Percentiles rank a stretch among this genome's conserved stretches.
Evolutionary conservation across 306 rosid species (phyloP).

Genomic region (Begonia loranthoides): DNA sequence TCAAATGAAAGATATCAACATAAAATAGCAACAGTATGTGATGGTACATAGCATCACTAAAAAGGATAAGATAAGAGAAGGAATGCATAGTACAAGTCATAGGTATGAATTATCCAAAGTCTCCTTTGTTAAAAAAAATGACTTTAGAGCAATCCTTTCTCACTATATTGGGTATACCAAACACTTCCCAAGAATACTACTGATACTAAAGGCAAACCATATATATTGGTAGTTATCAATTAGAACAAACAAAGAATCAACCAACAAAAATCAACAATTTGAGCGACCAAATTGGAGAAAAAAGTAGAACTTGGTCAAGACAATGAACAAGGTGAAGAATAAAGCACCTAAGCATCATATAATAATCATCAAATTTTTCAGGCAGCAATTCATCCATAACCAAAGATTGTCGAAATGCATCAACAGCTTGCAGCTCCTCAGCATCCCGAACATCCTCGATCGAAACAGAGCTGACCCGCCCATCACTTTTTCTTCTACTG

Average conservation of each 20-base stretch:
- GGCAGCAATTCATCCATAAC: constrained; percentile 78
- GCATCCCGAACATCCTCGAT: constrained; percentile 88
- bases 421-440: constrained; percentile 79
- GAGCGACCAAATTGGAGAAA: background rate
- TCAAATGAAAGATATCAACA: too few species aligned
- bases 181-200: too few species aligned
- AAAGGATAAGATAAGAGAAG: background rate
- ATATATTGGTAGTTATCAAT: background rate
- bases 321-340: constrained; percentile 1
- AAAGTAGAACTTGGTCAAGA: background rate
- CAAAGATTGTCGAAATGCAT: constrained; percentile 58
- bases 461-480: constrained; percentile 93
- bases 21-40: too few species aligned
- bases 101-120: background rate
- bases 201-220: background rate
- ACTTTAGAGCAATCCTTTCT: background rate
- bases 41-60: too few species aligned
- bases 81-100: background rate
- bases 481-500: constrained; percentile 67
- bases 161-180: too few species aligned
- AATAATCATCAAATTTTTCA: constrained; percentile 70
- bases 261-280: background rate
- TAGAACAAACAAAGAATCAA: background rate
- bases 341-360: constrained; percentile 72
- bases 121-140: background rate